Evolutionary conservation across 2,329 filamentous ascomycete genomes (phyloP), one percentile per base, ranked within the genome.

Genomic region (Acarospora socialis): DNA sequence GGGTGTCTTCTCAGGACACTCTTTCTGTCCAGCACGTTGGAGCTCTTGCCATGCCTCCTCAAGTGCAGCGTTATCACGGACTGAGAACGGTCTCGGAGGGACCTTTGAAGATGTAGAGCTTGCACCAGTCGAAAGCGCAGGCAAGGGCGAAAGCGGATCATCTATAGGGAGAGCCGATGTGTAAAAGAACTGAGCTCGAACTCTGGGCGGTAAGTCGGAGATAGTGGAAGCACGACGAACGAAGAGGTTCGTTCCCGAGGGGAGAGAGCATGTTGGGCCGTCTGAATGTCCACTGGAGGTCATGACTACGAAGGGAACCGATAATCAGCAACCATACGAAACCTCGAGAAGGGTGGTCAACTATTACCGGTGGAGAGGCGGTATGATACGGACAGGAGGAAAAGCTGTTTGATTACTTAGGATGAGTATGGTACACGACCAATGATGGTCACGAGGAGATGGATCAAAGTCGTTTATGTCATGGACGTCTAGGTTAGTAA

Each of bases 141-240:
- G 72, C 48, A 57, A 66, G 53, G 77, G 70, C 7, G 79, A 82
- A n/a, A 92, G 66, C 15, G 82, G 82, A 48, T 93, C 84, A 48
- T 93, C 84, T 49, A 93, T 84, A 18, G 83, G 77, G 30, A 87
- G 68, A 8, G 74, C 63, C 7, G 83, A 90, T 9, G 74, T 70
- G 54, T 92, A 93, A 56, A 93, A 93, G 59, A 83, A 93, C 41
- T 83, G 81, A 14, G 77, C 67, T 19, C 66, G 63, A 33, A 79
- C 53, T 16, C 43, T 49, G 0, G 70, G 65, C 10, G 79, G 77
- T 15, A 69, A 63, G 32, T 59, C 61, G 33, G 44, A 48, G 12
- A 46, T 42, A 26, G 48, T 45, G 36, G 51, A 48, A 26, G 49
- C 46, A 23, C 39, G 33, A 12, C 40, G 33, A n/a, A 33, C 41